Evolutionary conservation across 805 yeast species (phyloP), one percentile per base, ranked within the genome.

Genomic region (Myxozyma lipomycoides): DNA sequence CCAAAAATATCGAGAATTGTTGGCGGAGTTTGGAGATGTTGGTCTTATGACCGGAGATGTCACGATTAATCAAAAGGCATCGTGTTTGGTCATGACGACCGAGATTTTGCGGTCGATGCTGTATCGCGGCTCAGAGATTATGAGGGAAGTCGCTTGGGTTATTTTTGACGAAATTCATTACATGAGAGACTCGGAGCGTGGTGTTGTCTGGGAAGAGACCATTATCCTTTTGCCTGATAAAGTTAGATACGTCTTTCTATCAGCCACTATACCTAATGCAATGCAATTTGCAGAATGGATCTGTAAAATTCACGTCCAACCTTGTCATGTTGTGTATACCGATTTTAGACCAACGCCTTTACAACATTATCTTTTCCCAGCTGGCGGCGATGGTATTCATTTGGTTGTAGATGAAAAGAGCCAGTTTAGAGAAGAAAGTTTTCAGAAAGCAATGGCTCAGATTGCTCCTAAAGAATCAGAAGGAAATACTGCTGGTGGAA

Each of bases 191-290:
- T 84, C 88, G 62, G 93, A 89, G 60, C 82, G 99, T 72, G 99
- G 99, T 68, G 99, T 93, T 46, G 98, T 93, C 32, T 93, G 99
- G 99, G 99, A 93, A 71, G 99, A 93, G 70, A 91, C 98, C 15
- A 91, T 93, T 59, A 93, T 93, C 51, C 73, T 93, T 65, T 75
- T 93, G 39, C 99, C 99, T 3, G 97, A 95, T 62, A 90, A 90
- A 73, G 97, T 93, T 17, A 91, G 86, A 59, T 88, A 90, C 64
- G 62, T 77, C 26, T 77, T 76, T 0, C 62, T 75, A 1, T 76
- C 82, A 28, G 83, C 83, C 1, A 78, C 82, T 0, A 73, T 78
- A 12, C 78, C 80, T 2, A 78, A 78, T 51, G 70, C 76, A 12
- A 63, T 66, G 15, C 82, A 79, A 53, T 61, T 78, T 3, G 71